These are phyloP conservation scores for Malassezia restricta DNA, from an alignment of 1,284 basidiomycete genomes.

Conservation along the genomic window DNA sequence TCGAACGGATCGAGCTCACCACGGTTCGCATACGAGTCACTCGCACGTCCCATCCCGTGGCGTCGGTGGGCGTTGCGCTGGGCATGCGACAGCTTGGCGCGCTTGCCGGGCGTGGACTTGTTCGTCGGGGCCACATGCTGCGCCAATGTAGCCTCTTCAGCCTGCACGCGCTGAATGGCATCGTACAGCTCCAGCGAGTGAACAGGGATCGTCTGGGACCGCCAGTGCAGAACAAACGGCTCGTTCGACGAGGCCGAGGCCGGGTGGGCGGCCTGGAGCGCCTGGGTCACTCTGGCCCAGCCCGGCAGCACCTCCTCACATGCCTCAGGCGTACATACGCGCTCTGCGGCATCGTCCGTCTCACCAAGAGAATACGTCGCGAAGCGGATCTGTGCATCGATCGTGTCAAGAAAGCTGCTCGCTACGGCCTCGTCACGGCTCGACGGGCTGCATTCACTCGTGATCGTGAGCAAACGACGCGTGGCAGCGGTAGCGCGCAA, in stretches of 20 bases:
- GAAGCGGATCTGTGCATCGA: conserved; percentile 80
- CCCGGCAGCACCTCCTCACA: conserved; percentile 56
- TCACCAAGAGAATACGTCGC: conserved; percentile 68
- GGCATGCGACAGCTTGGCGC: conserved; percentile 32
- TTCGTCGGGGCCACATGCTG: conserved; percentile 5
- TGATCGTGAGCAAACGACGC: conserved; percentile 60
- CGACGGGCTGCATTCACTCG: conserved; percentile 60
- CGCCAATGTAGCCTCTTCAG: conserved; percentile 53
- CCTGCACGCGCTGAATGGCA: conserved; percentile 68
- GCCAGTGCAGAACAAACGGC: conserved; percentile 61
- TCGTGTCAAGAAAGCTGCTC: conserved; percentile 68
- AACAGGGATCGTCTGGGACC: conserved; percentile 68
- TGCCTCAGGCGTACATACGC: conserved; percentile 53
- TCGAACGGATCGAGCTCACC: conserved; percentile 41
- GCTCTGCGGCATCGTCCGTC: conserved; percentile 62
- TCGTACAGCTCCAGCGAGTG: conserved; percentile 83
- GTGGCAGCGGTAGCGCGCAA: conserved; percentile 66
- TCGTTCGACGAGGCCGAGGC: conserved; percentile 46
- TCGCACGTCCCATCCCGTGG: not conserved
- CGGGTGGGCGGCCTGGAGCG: conserved; percentile 48
- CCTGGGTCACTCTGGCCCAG: conserved; percentile 55
- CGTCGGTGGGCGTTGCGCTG: conserved; percentile 33
- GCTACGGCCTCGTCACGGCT: conserved; percentile 82
- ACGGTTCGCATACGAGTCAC: conserved; percentile 17
- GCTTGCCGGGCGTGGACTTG: not conserved